Conservation (phyloP, 352 stramenopile species). For the Aphanomyces euteiches region DNA sequence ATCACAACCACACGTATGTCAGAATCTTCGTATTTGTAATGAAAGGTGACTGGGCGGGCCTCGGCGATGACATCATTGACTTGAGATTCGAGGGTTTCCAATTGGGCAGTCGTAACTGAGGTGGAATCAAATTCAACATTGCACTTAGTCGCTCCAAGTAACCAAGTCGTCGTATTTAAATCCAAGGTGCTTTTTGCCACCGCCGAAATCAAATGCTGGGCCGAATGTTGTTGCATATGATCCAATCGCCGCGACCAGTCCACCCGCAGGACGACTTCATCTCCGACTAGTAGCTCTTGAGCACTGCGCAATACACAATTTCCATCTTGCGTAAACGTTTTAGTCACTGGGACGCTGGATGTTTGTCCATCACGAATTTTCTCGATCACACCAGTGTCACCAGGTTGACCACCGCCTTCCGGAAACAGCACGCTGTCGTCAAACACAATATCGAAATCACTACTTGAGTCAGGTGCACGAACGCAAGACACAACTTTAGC, state of each 20-base stretch:
- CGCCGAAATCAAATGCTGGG: slow-evolving; percentile 84
- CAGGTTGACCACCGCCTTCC: slow-evolving; percentile 83
- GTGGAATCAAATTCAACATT: slow-evolving; percentile 78
- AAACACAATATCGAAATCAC: slow-evolving; percentile 55
- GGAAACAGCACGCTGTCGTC: slow-evolving; percentile 82
- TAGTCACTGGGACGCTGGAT: slow-evolving; percentile 39
- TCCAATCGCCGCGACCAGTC: slow-evolving; percentile 79
- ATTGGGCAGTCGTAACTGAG: slow-evolving; percentile 18
- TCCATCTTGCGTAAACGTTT: slow-evolving; percentile 62
- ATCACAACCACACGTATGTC: slow-evolving; percentile 83
- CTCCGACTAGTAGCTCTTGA: slow-evolving; percentile 40
- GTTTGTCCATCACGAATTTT: neutral
- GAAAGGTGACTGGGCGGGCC: slow-evolving; percentile 53
- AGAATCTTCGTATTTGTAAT: slow-evolving; percentile 50
- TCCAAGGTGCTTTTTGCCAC: slow-evolving; percentile 62
- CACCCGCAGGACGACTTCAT: slow-evolving; percentile 52
- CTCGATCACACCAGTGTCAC: slow-evolving; percentile 54
- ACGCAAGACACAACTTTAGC: slow-evolving; percentile 46
- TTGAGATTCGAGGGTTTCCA: slow-evolving; percentile 51
- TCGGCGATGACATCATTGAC: slow-evolving; percentile 74
- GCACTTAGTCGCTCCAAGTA: slow-evolving; percentile 55
- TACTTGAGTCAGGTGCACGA: slow-evolving; percentile 36
- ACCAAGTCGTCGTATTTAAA: slow-evolving; percentile 79
- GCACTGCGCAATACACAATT: slow-evolving; percentile 51
- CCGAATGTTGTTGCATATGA: slow-evolving; percentile 89